A percentile compares a stretch with the other conserved stretches of the same genome.
Evolutionary conservation across 2,329 filamentous ascomycete species (phyloP).

Genomic region (Xylariaceae sp.): DNA sequence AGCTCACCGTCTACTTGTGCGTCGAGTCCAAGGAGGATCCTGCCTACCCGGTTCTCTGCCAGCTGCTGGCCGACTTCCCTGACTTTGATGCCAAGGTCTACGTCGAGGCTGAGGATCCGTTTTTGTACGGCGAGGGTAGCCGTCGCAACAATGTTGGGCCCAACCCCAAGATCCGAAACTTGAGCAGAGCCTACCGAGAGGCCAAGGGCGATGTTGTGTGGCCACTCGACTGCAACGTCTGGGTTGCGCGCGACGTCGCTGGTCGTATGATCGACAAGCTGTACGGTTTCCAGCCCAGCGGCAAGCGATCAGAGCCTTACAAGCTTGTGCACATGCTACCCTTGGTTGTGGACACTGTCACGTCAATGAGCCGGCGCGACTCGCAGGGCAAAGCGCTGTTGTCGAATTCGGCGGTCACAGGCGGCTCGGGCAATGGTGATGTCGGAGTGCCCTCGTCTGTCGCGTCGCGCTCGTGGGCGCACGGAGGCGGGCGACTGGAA

Average conservation of each 20-base stretch:
- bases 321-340: conserved; percentile 97
- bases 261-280: conserved; percentile 88
- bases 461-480: conserved; percentile 30
- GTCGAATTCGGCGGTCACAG: conserved; percentile 31
- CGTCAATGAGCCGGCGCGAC: conserved; percentile 25
- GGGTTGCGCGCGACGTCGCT: conserved; percentile 74
- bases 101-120: conserved; percentile 77
- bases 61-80: conserved; percentile 70
- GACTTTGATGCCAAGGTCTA: conserved; percentile 67
- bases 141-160: conserved; percentile 66
- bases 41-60: conserved; percentile 68
- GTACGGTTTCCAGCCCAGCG: conserved; percentile 58
- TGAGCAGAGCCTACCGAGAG: conserved; percentile 88
- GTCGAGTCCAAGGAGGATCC: conserved; percentile 71
- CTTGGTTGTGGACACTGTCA: conserved; percentile 72
- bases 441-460: conserved; percentile 25
- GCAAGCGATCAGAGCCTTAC: conserved; percentile 54
- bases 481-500: conserved; percentile 78
- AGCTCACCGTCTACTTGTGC: conserved; percentile 78
- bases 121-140: conserved; percentile 53
- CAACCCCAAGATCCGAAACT: conserved; percentile 97
- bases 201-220: conserved; percentile 85
- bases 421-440: conserved; percentile 28
- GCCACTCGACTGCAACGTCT: conserved; percentile 96
- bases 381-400: conserved; percentile 31